Conservation (phyloP, 257 asterid species). For the Solanum dulcamara region DNA sequence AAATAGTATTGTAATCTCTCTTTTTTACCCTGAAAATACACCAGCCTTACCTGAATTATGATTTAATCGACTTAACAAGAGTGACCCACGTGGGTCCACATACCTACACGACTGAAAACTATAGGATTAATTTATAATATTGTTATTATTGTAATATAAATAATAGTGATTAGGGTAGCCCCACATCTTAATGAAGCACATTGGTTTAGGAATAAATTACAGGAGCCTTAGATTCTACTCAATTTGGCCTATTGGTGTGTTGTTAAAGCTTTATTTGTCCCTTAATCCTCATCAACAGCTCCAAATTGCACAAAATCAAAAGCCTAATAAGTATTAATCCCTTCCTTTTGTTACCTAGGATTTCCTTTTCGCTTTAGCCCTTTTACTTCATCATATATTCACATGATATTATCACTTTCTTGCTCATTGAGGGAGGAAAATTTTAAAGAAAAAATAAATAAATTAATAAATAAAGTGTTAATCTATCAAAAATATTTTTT, state of each 20-base stretch:
- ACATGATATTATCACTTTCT: not conserved
- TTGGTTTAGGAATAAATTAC: not conserved
- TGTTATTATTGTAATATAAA: not conserved
- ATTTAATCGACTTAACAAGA: not conserved
- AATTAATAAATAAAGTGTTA: not conserved
- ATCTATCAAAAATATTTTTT: not conserved
- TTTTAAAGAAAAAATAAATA: not conserved
- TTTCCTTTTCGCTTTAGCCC: constrained; percentile 14
- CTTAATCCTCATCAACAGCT: constrained; percentile 4
- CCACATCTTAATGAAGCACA: not conserved
- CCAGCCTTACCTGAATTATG: not conserved
- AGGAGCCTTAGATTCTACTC: constrained; percentile 16
- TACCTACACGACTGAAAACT: not conserved
- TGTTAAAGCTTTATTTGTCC: constrained; percentile 2
- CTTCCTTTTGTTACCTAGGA: constrained; percentile 12
- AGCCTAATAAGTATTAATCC: not conserved
- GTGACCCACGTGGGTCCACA: not conserved
- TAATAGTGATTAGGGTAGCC: not conserved
- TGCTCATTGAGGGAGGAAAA: not conserved
- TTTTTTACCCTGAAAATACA: not conserved
- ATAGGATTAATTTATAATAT: not conserved
- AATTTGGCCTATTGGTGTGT: not conserved
- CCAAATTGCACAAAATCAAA: not conserved
- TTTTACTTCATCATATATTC: not conserved
- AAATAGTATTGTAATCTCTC: not conserved